Evolutionary conservation across 768 basidiomycete species (phyloP), one percentile per base, ranked within the genome.

Genomic region (Lyophyllum decastes): DNA sequence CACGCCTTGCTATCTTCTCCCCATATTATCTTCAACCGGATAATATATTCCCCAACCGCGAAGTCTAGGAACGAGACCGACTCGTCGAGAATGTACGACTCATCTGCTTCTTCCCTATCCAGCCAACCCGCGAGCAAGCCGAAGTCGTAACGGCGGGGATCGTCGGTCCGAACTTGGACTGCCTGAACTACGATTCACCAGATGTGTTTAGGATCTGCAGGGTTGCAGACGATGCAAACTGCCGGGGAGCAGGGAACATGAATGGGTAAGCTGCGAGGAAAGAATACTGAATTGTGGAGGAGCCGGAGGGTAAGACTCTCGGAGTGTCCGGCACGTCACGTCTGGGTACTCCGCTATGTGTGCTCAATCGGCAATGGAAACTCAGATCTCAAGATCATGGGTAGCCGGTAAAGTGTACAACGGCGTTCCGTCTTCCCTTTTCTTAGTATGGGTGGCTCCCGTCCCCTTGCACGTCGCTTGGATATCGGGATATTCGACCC

Each of bases 291-390:
- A 70, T 54, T 1, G 55, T 64, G 3, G 52, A 43, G 0, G 68
- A 62, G 25, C 61, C 61, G 4, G 58, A 41, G 2, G 69, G 68
- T 41, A 73, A 64, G 34, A 70, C 49, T 10, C 50, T 52, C 0
- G 70, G 70, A 1, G 72, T 67, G 34, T 69, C 56, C 4, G 78
- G 59, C 79, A 82, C 0, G 67, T 66, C 16, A 61, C 68, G 30
- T 83, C 81, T 35, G 81, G 78, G 55, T 82, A 82, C 55, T 71
- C 68, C 0, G 79, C 78, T 49, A 82, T 82, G 17, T 64, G 63
- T 54, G 73, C 69, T 5, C 78, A 78, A 52, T 83, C 79, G 0
- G 77, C 34, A 25, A 81, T 22, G 54, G 71, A 63, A 12, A 55
- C 60, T 1, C 68, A 66, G 5, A 73, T 79, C 33, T 65, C 66